Evolutionary conservation across 495 filamentous ascomycete genomes (phyloP), one percentile per base, ranked within the genome.

Genomic region (Penicillium antarcticum): DNA sequence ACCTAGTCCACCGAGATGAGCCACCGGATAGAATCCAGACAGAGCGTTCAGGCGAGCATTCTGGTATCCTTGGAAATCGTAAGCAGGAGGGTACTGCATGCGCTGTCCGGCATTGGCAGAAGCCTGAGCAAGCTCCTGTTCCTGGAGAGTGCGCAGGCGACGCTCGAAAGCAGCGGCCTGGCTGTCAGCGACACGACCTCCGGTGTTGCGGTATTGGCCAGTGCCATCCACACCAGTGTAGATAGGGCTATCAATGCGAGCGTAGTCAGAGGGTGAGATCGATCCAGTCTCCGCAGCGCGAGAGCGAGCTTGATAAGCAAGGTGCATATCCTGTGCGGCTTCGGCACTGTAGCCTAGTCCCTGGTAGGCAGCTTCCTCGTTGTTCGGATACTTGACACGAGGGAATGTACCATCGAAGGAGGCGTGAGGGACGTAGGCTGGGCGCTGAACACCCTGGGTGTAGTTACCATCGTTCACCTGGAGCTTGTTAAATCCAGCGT

Each of bases 231-330:
- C 72, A 1, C 69, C 68, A 13, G 77, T 70, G 55, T 81, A 84
- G 48, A 85, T 79, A 1, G 86, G 76, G 55, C 80, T 85, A 40
- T 77, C 79, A 42, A 84, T 74, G 6, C 80, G 80, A 36, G 76
- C 69, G 18, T 80, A 76, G 12, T 79, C 81, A 1, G 75, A 74
- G 2, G 83, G 79, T 4, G 84, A 85, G 47, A 70, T 69, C 5
- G 69, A 65, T 23, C 63, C 72, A 26, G 54, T 70, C 13, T 70
- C 68, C 3, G 46, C 64, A 14, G 65, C 47, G 24, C 66, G 63
- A 31, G 66, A 42, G 4, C 66, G 66, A 7, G 53, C 43, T 26
- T 58, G 57, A 44, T 69, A 72, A 18, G 50, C 53, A 14, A 73
- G 45, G 33, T 68, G 62, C 56, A 73, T 18, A 19, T 74, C 71